Conservation (phyloP, 2,329 filamentous ascomycete genomes). For the Pseudocercospora vitis region DNA sequence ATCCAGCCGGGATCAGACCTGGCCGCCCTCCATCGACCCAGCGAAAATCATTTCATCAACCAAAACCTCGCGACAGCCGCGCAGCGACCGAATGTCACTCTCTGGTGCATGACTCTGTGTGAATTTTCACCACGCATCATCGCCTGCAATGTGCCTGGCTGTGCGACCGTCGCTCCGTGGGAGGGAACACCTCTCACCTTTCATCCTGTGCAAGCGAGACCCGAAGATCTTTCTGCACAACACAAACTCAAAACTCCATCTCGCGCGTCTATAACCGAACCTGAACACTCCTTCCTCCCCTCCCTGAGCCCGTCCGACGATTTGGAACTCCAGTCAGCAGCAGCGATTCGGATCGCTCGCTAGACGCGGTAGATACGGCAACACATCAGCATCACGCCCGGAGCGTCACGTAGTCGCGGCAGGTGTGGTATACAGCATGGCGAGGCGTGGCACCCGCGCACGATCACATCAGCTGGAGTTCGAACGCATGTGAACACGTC, state of each 20-base stretch:
- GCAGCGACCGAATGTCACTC: neutral
- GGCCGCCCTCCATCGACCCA: no score
- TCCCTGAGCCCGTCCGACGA: neutral
- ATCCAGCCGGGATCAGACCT: neutral
- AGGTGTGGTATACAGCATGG: neutral
- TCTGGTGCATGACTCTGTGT: neutral
- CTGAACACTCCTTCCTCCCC: neutral
- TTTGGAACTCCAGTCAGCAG: neutral
- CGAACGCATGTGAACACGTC: no score
- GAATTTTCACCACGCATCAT: neutral
- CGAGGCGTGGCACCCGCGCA: no score
- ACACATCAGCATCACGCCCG: neutral
- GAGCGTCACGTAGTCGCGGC: neutral
- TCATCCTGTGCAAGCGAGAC: neutral
- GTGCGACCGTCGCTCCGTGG: neutral
- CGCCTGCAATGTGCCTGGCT: neutral
- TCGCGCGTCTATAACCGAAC: slow-evolving; percentile 2
- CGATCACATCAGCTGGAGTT: no score
- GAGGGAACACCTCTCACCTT: no score
- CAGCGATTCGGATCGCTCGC: neutral
- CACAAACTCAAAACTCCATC: slow-evolving; percentile 2
- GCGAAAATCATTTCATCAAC: no score
- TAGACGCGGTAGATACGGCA: neutral
- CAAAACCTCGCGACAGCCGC: no score
- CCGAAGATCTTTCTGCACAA: neutral